Evolutionary conservation across 1,284 basidiomycete species (phyloP).

Genomic region (Athelia psychrophila): DNA sequence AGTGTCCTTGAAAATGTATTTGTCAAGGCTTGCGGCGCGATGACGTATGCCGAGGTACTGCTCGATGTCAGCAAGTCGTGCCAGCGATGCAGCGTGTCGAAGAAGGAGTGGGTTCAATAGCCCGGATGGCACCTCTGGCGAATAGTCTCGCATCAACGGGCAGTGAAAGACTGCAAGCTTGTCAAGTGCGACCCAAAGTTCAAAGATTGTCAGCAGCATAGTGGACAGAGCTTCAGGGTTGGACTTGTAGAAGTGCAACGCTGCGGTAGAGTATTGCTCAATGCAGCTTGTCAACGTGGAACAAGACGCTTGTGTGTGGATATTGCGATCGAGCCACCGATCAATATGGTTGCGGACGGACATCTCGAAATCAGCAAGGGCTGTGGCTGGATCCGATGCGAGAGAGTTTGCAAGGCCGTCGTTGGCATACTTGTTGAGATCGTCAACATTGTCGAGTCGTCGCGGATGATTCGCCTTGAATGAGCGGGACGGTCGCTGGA

Average conservation of each 20-base stretch:
- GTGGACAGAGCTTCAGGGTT: slow-evolving; percentile 41
- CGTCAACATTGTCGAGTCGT: slow-evolving; percentile 4
- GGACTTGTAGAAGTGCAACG: slow-evolving; percentile 21
- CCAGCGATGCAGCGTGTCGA: slow-evolving; percentile 21
- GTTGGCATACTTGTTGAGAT: slow-evolving; percentile 1
- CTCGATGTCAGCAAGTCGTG: slow-evolving; percentile 22
- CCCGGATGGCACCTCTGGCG: slow-evolving; percentile 37
- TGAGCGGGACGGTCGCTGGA: background rate
- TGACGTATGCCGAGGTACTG: slow-evolving; percentile 29
- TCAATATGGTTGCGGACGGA: slow-evolving; percentile 25
- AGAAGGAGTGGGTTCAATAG: slow-evolving; percentile 39
- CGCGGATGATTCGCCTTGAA: slow-evolving; percentile 13
- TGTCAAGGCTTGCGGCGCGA: background rate
- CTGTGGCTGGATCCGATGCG: slow-evolving; percentile 13
- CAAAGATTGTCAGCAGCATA: slow-evolving; percentile 38
- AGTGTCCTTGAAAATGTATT: slow-evolving; percentile 19
- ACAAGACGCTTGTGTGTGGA: background rate
- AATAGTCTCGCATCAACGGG: slow-evolving; percentile 37
- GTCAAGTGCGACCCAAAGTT: slow-evolving; percentile 46
- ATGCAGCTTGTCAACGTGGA: slow-evolving; percentile 21
- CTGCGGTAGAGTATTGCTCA: slow-evolving; percentile 23
- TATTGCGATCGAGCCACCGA: slow-evolving; percentile 22
- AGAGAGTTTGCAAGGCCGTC: background rate
- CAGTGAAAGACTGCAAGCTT: slow-evolving; percentile 25
- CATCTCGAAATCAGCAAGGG: slow-evolving; percentile 34